A percentile compares a stretch with the other conserved stretches of the same genome.
These are phyloP conservation scores for Plasmodium yoelii DNA, from an alignment of 169 alveolate genomes.

Conservation along the genomic window DNA sequence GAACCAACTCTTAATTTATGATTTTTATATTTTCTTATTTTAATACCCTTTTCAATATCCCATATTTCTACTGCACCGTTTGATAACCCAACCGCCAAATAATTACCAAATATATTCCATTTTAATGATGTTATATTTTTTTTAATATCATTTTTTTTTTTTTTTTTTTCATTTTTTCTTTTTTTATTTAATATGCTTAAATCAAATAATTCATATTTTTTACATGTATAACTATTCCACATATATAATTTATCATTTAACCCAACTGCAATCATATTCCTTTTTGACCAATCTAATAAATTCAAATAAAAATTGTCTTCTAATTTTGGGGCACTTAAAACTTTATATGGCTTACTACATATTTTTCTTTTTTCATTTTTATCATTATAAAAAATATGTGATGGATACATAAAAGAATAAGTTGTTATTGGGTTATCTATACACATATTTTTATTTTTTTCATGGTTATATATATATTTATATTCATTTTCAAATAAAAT, in stretches of 20 bases:
- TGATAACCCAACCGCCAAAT: slow-evolving; percentile 91
- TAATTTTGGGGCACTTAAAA: slow-evolving; percentile 87
- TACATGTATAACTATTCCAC: slow-evolving; percentile 79
- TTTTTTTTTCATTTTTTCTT: slow-evolving; percentile 7
- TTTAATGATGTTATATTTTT: slow-evolving; percentile 88
- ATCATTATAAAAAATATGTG: slow-evolving; percentile 9
- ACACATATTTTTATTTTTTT: slow-evolving; percentile 3
- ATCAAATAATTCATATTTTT: slow-evolving; percentile 23
- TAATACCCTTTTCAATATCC: slow-evolving; percentile 79
- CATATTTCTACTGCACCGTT: slow-evolving; percentile 91
- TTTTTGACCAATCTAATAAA: slow-evolving; percentile 90
- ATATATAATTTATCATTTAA: slow-evolving; percentile 82
- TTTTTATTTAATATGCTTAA: slow-evolving; percentile 9
- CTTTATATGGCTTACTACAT: slow-evolving; percentile 74
- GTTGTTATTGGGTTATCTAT: neutral
- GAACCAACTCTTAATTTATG: slow-evolving; percentile 93
- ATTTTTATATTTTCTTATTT: slow-evolving; percentile 84
- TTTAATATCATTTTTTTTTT: slow-evolving; percentile 60
- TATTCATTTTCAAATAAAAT: slow-evolving; percentile 30
- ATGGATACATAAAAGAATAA: slow-evolving; percentile 13
- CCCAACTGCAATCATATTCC: slow-evolving; percentile 86
- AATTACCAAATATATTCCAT: slow-evolving; percentile 90
- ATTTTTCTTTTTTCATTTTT: slow-evolving; percentile 48
- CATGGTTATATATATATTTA: neutral
- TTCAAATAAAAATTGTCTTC: slow-evolving; percentile 89